phyloP scores from a whole-genome alignment of 1,139 yeast genomes.

The Blastobotrys serpentis region DNA sequence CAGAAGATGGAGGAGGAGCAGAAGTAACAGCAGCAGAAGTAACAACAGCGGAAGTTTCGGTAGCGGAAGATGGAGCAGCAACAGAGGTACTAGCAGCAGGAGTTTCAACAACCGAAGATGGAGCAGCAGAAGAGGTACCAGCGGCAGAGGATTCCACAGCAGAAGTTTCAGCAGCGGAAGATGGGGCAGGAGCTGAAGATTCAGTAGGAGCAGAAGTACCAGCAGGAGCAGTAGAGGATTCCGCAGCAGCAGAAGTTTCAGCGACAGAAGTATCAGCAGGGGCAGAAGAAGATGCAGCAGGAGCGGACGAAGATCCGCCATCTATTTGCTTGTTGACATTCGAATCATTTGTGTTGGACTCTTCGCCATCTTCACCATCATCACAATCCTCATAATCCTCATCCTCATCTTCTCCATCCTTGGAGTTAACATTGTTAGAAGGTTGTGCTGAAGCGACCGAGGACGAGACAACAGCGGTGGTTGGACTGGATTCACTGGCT shows the following conservation, averaged over 20 bases:
- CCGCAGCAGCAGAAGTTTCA: slow-evolving; percentile 7
- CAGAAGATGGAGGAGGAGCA: slow-evolving; percentile 18
- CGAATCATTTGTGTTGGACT: background rate
- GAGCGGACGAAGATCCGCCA: background rate
- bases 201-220: slow-evolving; percentile 7
- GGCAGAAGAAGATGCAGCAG: slow-evolving; percentile 9
- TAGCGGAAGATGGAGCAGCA: slow-evolving; percentile 14
- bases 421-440: background rate
- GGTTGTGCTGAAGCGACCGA: slow-evolving; percentile 11
- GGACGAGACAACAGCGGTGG: slow-evolving; percentile 11
- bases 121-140: too few species aligned
- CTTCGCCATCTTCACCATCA: slow-evolving; percentile 1
- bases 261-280: background rate
- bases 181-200: slow-evolving; percentile 6
- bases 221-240: slow-evolving; percentile 9
- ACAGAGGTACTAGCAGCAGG: slow-evolving; percentile 13
- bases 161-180: slow-evolving; percentile 17
- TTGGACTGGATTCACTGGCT: background rate
- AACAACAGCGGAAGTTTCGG: slow-evolving; percentile 10
- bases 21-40: slow-evolving; percentile 16
- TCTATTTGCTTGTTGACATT: background rate
- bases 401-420: slow-evolving; percentile 5
- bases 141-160: too few species aligned
- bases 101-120: too few species aligned
- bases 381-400: background rate